Base-by-base conservation (phyloP, 495 filamentous ascomycete species). In the Daldinia bambusicola region DNA sequence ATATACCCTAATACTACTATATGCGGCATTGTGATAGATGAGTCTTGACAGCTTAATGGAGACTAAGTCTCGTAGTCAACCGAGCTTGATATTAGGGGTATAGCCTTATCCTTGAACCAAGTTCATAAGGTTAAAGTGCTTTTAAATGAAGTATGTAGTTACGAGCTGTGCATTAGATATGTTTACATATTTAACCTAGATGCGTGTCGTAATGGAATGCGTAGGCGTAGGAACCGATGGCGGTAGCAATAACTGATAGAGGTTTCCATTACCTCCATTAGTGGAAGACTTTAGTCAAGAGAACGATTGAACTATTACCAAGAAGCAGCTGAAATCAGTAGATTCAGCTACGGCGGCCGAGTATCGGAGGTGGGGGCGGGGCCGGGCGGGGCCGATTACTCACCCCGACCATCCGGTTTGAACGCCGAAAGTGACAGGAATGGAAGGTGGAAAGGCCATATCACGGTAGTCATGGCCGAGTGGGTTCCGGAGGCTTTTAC, bases 1-100 rank as follows among this genome's bases (percentile, higher is more conserved):
- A 68, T 50, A 63, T 77, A 84, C 83, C 82, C 83, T 70, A 84
- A 76, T 7, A 85, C 77, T 41, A 84, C 80, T 41, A 83, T 80
- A 58, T 73, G 70, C 10, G 70, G 61, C 70, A 73, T 73, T 2
- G 12, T 45, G 22, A 41, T 16, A 26, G 36, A 52, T 38, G 18
- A 12, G 62, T 31, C 30, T 37, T 63, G 43, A 16, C 14, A 30
- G 12, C 18, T 2, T 41, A 36, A 13, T 13, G 2, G 13, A 14
- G 34, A n/a, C 30, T 20, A 48, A 2, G 5, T 36, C 34, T 36
- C 2, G 6, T 36, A 2, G 34, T 36, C 34, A 36, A 36, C 34
- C 34, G 3, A 26, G 6, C 34, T 6, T 1, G 2, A 5, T 36
- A 36, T 26, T 26, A 26, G 1, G 26, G 26, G 26, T 3, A 26